These are phyloP conservation scores for Colletotrichum sublineola DNA, from an alignment of 2,329 filamentous ascomycete species.

Conservation along the genomic window DNA sequence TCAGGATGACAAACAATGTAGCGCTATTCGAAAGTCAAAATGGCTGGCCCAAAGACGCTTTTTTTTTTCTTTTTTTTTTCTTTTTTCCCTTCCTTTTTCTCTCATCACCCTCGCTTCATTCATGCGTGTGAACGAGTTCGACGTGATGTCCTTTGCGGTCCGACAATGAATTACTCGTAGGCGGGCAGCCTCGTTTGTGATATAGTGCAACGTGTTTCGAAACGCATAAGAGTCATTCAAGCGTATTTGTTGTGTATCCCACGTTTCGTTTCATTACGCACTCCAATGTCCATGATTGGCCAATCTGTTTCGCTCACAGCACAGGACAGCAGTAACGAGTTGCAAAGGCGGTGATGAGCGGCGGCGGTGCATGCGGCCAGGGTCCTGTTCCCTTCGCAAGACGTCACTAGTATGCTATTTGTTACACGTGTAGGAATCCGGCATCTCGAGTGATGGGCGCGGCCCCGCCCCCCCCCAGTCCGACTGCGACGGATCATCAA, in stretches of 20 bases:
- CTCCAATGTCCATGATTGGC: too few species aligned
- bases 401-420: background rate
- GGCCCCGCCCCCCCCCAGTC: constrained; percentile 6
- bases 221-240: background rate
- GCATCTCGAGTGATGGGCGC: background rate
- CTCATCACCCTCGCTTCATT: background rate
- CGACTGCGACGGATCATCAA: constrained; percentile 18
- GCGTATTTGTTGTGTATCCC: too few species aligned
- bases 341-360: background rate
- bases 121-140: too few species aligned
- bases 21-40: background rate
- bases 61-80: too few species aligned
- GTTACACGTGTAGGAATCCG: background rate
- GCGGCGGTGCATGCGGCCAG: background rate
- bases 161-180: background rate
- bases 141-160: too few species aligned
- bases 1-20: background rate
- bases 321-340: background rate
- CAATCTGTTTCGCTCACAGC: background rate
- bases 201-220: background rate
- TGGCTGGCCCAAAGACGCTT: background rate
- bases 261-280: background rate
- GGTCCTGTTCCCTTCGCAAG: background rate
- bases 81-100: too few species aligned
- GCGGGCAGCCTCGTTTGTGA: background rate